Percentiles rank a stretch among this genome's conserved stretches.
phyloP scores from a whole-genome alignment of 148 eudicot genomes.

The Bassia scoparia region DNA sequence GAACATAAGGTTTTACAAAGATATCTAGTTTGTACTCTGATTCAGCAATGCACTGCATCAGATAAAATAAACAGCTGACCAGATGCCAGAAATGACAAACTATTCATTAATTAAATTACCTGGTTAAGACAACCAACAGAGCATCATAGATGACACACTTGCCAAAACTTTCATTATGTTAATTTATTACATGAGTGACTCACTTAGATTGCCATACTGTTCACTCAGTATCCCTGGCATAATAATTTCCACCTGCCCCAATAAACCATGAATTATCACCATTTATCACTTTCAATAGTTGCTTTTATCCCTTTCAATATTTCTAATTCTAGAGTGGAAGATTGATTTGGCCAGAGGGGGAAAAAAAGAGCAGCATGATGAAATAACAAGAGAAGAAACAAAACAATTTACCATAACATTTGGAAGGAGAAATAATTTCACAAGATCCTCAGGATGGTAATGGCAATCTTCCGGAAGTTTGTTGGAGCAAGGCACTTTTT shows the following conservation, averaged over 20 bases:
- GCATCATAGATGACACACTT: background rate
- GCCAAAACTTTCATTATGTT: background rate
- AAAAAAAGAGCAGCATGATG: background rate
- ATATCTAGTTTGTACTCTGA: background rate
- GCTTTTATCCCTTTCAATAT: background rate
- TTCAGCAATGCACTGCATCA: background rate
- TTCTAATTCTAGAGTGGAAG: background rate
- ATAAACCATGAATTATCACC: background rate
- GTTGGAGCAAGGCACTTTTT: conserved; percentile 56
- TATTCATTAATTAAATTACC: background rate
- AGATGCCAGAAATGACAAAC: too few species aligned
- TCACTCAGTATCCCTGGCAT: background rate
- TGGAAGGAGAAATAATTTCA: conserved; percentile 85
- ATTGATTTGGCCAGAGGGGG: background rate
- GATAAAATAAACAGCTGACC: background rate
- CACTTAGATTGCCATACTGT: background rate
- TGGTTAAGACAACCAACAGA: background rate
- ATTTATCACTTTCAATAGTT: background rate
- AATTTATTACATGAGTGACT: background rate
- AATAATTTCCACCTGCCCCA: background rate
- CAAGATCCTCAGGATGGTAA: conserved; percentile 93
- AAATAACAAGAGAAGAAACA: background rate
- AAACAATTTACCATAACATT: conserved; percentile 59
- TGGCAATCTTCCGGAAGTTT: conserved; percentile 98
- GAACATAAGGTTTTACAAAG: too few species aligned